phyloP scores from a whole-genome alignment of 176 grass and related monocot genomes.

The Sorghum bicolor region DNA sequence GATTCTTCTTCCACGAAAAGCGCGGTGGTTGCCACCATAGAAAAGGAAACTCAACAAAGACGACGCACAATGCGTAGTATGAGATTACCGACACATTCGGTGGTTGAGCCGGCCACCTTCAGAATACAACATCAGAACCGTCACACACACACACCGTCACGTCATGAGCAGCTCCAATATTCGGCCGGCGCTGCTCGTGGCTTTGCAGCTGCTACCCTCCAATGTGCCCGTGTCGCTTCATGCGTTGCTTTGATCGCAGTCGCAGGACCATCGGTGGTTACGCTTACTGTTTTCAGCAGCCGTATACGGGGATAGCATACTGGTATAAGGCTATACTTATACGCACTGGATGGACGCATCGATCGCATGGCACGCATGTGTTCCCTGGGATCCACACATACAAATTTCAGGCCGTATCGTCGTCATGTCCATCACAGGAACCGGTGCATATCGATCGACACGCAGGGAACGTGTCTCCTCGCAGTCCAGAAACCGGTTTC shows the following conservation, averaged over 20 bases:
- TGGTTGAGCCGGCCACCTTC: conserved; percentile 24
- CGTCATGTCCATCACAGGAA: background rate
- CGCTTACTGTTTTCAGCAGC: conserved; percentile 8
- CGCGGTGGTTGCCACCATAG: conserved; percentile 29
- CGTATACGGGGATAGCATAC: background rate
- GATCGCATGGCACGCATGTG: too few relatives aligned
- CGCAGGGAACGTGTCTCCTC: background rate
- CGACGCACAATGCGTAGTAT: background rate
- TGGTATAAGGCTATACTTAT: too few relatives aligned
- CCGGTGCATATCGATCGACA: background rate
- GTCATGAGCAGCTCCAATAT: background rate
- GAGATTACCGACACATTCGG: conserved; percentile 20
- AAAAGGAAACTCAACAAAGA: background rate
- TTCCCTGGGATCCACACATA: background rate
- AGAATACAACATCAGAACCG: background rate
- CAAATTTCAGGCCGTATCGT: background rate
- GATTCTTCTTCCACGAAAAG: conserved; percentile 19
- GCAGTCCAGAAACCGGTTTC: background rate
- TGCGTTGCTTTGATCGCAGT: background rate
- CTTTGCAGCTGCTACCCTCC: too few relatives aligned
- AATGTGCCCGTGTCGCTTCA: too few relatives aligned
- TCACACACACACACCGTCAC: background rate
- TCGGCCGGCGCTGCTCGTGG: too few relatives aligned
- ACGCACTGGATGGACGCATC: too few relatives aligned
- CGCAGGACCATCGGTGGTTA: conserved; percentile 34